These are phyloP conservation scores for Nectriaceae sp. DNA, from an alignment of 2,329 filamentous ascomycete genomes.

Conservation along the genomic window DNA sequence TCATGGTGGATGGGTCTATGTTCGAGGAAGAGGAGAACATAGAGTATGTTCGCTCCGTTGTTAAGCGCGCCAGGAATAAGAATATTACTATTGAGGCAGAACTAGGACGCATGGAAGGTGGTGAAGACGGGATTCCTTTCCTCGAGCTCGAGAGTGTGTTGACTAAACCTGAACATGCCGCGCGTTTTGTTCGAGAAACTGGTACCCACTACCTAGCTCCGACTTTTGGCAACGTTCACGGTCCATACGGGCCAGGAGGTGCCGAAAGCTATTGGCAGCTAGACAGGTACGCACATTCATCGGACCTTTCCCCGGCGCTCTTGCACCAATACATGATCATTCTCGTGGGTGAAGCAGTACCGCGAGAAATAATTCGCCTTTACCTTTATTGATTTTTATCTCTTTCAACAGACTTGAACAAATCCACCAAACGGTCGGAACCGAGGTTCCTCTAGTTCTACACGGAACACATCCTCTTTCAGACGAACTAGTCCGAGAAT, in stretches of 20 bases:
- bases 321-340: too few species aligned
- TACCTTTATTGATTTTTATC: background rate
- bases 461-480: constrained; percentile 6
- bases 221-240: constrained; percentile 7
- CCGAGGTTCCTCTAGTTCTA: constrained; percentile 3
- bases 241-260: background rate
- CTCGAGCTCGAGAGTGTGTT: constrained; percentile 2
- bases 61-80: constrained; percentile 56
- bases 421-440: background rate
- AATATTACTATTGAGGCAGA: constrained; percentile 67
- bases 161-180: constrained; percentile 3
- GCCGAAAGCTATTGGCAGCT: constrained; percentile 4
- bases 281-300: too few species aligned
- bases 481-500: constrained; percentile 1
- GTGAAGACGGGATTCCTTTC: constrained; percentile 4
- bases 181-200: constrained; percentile 1
- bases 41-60: constrained; percentile 56
- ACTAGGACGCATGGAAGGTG: constrained; percentile 44
- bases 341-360: too few species aligned
- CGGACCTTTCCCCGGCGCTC: too few species aligned
- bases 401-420: constrained; percentile 1
- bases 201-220: constrained; percentile 6
- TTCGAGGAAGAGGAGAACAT: constrained; percentile 65
- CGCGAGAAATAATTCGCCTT: background rate
- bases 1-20: constrained; percentile 70